Conservation (phyloP, 352 stramenopile genomes). For the Pythium brassicae region DNA sequence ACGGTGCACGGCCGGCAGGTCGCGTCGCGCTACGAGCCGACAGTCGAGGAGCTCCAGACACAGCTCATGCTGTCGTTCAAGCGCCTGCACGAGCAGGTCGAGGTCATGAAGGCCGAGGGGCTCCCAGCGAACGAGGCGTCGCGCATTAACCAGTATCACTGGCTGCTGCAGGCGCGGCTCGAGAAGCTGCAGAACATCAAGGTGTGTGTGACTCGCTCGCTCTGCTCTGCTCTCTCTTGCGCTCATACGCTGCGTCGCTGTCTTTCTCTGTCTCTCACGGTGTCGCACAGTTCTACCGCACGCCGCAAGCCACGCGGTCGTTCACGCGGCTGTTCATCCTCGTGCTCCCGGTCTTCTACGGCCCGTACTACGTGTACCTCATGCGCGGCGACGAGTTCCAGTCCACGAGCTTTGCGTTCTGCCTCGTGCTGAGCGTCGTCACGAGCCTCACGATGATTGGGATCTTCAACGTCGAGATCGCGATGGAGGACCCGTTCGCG, state of each 20-base stretch:
- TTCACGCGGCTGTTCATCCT: constrained; percentile 85
- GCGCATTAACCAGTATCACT: constrained; percentile 88
- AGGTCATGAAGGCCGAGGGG: constrained; percentile 66
- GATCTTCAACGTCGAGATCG: constrained; percentile 84
- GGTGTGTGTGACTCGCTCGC: constrained; percentile 11
- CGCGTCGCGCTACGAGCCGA: constrained; percentile 31
- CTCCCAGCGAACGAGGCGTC: constrained; percentile 82
- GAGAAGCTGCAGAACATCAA: constrained; percentile 86
- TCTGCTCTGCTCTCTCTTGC: neutral
- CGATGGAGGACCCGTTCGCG: constrained; percentile 82
- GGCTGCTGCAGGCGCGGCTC: constrained; percentile 76
- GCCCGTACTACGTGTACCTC: constrained; percentile 84
- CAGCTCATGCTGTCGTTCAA: constrained; percentile 53
- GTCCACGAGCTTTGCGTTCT: constrained; percentile 73
- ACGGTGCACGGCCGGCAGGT: constrained; percentile 44
- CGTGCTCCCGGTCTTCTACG: constrained; percentile 80
- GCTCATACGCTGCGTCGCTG: neutral
- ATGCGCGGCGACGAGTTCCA: constrained; percentile 47
- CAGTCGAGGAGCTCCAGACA: constrained; percentile 50
- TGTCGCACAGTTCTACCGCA: constrained; percentile 81
- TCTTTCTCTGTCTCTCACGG: too few relatives aligned
- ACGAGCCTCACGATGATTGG: constrained; percentile 84
- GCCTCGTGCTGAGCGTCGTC: constrained; percentile 61
- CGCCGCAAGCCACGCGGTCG: constrained; percentile 78
- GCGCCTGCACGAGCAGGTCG: constrained; percentile 64